Percentiles rank a stretch among this genome's conserved stretches.
These are phyloP conservation scores for Petrea volubilis DNA, from an alignment of 257 asterid species.

Conservation along the genomic window DNA sequence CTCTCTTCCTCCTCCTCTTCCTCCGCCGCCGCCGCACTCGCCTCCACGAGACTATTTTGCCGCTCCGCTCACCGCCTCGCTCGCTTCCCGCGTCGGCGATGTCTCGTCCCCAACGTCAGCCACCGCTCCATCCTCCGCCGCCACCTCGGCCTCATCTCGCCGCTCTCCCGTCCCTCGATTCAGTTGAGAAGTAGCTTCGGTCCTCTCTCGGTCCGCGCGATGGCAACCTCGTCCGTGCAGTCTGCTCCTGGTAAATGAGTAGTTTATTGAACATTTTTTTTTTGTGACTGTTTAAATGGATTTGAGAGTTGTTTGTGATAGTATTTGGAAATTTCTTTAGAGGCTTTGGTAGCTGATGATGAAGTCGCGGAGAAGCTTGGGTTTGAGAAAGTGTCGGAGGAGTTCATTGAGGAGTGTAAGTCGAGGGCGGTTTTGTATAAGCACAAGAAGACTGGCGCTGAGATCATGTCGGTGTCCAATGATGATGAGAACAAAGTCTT, in stretches of 20 bases:
- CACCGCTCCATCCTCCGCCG: conserved; percentile 49
- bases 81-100: conserved; percentile 51
- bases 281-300: background rate
- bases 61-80: conserved; percentile 58
- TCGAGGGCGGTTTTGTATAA: conserved; percentile 87
- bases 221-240: conserved; percentile 70
- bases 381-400: conserved; percentile 83
- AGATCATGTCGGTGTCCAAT: conserved; percentile 88
- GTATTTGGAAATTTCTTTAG: conserved; percentile 21
- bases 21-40: conserved; percentile 43
- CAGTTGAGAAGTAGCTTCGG: conserved; percentile 44
- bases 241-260: conserved; percentile 41
- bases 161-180: conserved; percentile 43
- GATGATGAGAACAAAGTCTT: conserved; percentile 97
- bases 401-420: conserved; percentile 92
- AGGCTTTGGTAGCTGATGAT: conserved; percentile 69
- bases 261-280: background rate
- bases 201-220: conserved; percentile 62
- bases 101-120: conserved; percentile 43
- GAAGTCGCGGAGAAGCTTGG: conserved; percentile 84
- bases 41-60: conserved; percentile 60
- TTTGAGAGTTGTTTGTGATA: background rate
- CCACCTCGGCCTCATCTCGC: conserved; percentile 45
- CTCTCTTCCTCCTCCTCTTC: conserved; percentile 56
- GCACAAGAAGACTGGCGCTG: conserved; percentile 96